Percentiles rank a stretch among this genome's conserved stretches.
phyloP scores from a whole-genome alignment of 345 rosid genomes.

The Gossypium raimondii region DNA sequence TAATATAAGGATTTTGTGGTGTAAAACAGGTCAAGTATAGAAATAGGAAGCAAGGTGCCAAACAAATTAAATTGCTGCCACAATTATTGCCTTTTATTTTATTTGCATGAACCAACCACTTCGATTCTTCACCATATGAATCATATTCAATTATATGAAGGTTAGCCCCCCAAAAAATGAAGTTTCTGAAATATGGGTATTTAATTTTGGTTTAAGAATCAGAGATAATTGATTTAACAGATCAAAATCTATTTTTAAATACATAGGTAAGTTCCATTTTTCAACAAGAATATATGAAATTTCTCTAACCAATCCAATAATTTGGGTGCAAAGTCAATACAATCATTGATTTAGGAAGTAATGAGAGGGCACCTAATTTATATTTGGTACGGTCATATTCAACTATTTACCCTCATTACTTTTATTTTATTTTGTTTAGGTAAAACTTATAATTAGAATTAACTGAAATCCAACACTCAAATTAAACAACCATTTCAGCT shows the following conservation, averaged over 20 bases:
- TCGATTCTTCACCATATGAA: neutral
- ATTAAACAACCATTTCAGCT: too few species aligned
- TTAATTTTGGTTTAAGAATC: neutral
- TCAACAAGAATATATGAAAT: neutral
- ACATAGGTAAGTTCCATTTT: neutral
- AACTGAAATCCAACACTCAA: too few species aligned
- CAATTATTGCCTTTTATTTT: too few species aligned
- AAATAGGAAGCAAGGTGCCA: too few species aligned
- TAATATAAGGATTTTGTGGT: too few species aligned
- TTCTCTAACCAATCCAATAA: neutral
- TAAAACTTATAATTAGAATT: too few species aligned
- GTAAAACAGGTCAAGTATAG: too few species aligned
- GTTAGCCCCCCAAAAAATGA: too few species aligned
- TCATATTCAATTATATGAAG: neutral
- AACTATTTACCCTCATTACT: too few species aligned
- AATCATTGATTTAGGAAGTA: slow-evolving; percentile 3
- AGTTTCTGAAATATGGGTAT: neutral
- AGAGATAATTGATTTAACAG: neutral
- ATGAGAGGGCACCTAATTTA: neutral
- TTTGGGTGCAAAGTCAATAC: neutral
- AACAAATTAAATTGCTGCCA: too few species aligned
- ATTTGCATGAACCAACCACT: neutral
- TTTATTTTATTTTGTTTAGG: too few species aligned
- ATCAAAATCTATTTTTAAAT: neutral
- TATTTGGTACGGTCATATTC: neutral